Evolutionary conservation across 2,329 filamentous ascomycete genomes (phyloP), one percentile per base, ranked within the genome.

Genomic region (Aspergillus luchuensis): DNA sequence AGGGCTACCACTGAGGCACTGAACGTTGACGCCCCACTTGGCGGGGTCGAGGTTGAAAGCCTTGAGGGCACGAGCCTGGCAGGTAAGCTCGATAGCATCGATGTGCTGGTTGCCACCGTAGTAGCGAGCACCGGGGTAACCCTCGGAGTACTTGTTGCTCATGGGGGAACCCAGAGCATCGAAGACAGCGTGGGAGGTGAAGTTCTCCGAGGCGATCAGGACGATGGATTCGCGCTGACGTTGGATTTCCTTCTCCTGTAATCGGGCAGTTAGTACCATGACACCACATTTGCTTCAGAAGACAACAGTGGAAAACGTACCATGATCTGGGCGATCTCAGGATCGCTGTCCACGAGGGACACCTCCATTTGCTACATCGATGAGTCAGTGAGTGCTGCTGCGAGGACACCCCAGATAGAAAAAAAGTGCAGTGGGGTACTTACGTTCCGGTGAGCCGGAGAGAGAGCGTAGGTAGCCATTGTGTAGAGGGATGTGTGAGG

Each of bases 131-230:
- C 95, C 95, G 69, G 95, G 95, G 80, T 97, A 97, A 68, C 95
- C 95, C 85, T 99, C 95, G 17, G 92, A 97, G 87, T 99, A 99
- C 85, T 99, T 99, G 87, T 99, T 97, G 80, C 91, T 92, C 91
- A 95, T 96, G 78, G 91, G 90, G 61, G 89, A 93, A 74, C 95
- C 95, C 68, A 99, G 88, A 63, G 95, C 95, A 82, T 99, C 93
- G 83, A 97, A 97, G 74, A 99, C 95, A 73, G 95, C 93, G 72
- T 93, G 92, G 65, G 95, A 99, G 61, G 95, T 99, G 81, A 99
- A 93, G 85, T 99, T 99, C 85, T 99, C 95, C 59, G 95, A 98
- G 75, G 95, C 94, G 74, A 99, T 99, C 77, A 99, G 89, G 76
- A 98, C 91, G 81, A 99, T 96, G 72, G 93, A 98, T 85, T 99